These are phyloP conservation scores for Cystobasidiaceae sp. DNA, from an alignment of 1,284 basidiomycete genomes.

Conservation along the genomic window DNA sequence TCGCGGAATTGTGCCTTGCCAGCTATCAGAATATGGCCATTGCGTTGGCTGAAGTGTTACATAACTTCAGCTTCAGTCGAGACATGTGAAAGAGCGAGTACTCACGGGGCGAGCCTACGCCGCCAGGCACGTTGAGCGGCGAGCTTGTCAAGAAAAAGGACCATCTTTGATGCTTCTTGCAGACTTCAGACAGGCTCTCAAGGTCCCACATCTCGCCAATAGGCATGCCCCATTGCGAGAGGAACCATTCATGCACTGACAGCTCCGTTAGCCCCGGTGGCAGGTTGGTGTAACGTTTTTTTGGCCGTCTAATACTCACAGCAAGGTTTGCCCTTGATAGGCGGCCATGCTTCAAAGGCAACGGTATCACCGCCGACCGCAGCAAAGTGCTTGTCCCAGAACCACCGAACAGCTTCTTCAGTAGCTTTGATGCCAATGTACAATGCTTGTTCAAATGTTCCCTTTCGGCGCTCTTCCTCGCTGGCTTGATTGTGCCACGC, in stretches of 20 bases:
- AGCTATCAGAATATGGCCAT: too few relatives aligned
- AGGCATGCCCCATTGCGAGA: slow-evolving; percentile 29
- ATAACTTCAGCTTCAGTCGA: too few relatives aligned
- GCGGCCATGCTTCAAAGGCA: slow-evolving; percentile 36
- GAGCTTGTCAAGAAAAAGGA: slow-evolving; percentile 49
- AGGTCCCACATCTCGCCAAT: slow-evolving; percentile 52
- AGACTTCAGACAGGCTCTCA: slow-evolving; percentile 45
- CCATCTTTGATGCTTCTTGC: slow-evolving; percentile 44
- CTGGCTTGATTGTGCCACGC: slow-evolving; percentile 43
- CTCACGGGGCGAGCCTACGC: slow-evolving; percentile 47
- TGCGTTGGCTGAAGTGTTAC: too few relatives aligned
- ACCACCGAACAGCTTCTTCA: slow-evolving; percentile 28
- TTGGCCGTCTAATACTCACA: slow-evolving; percentile 7
- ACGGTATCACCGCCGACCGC: slow-evolving; percentile 49
- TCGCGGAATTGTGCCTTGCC: too few relatives aligned
- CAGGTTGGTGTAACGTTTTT: too few relatives aligned
- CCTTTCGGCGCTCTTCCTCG: slow-evolving; percentile 36
- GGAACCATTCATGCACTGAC: slow-evolving; percentile 31
- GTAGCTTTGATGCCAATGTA: slow-evolving; percentile 30
- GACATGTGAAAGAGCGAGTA: neutral
- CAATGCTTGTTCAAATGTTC: slow-evolving; percentile 19
- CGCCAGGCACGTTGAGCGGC: slow-evolving; percentile 48
- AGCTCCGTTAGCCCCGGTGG: too few relatives aligned
- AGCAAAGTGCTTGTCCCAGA: slow-evolving; percentile 48
- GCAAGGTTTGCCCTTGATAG: slow-evolving; percentile 6